Conservation (phyloP, 1,284 basidiomycete genomes). For the Vanrija sp. region DNA sequence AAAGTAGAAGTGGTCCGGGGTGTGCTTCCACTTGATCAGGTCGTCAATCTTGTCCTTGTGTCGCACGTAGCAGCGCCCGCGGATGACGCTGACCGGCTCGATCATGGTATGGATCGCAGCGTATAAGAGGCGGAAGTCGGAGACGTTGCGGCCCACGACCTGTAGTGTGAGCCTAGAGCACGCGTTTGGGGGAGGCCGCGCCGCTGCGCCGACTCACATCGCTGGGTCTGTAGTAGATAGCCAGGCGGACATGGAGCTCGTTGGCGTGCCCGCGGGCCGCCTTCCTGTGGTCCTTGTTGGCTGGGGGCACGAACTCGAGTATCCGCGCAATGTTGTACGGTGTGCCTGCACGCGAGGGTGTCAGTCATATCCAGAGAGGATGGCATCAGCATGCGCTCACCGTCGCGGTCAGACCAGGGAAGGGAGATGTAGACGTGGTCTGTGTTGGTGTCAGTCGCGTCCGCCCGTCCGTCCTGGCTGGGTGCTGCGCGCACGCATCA, state of each 20-base stretch:
- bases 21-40: slow-evolving; percentile 89
- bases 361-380: neutral
- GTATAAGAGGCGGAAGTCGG: slow-evolving; percentile 82
- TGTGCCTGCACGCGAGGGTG: slow-evolving; percentile 45
- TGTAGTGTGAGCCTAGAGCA: slow-evolving; percentile 6
- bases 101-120: slow-evolving; percentile 94
- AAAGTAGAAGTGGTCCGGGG: slow-evolving; percentile 93
- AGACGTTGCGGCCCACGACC: slow-evolving; percentile 52
- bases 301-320: slow-evolving; percentile 86
- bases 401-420: slow-evolving; percentile 82
- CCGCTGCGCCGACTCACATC: slow-evolving; percentile 32
- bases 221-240: slow-evolving; percentile 84
- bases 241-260: slow-evolving; percentile 64
- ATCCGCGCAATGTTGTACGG: slow-evolving; percentile 91
- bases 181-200: too few relatives aligned
- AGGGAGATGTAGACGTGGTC: slow-evolving; percentile 95
- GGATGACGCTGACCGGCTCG: slow-evolving; percentile 84
- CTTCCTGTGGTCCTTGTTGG: slow-evolving; percentile 20
- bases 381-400: slow-evolving; percentile 49
- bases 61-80: slow-evolving; percentile 85
- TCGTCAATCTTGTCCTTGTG: slow-evolving; percentile 93
- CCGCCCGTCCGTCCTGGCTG: neutral
- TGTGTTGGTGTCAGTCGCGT: slow-evolving; percentile 41
- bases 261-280: slow-evolving; percentile 24
- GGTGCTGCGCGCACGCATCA: neutral